Evolutionary conservation across 2,329 filamentous ascomycete species (phyloP).

Genomic region (Teratosphaeria nubilosa): DNA sequence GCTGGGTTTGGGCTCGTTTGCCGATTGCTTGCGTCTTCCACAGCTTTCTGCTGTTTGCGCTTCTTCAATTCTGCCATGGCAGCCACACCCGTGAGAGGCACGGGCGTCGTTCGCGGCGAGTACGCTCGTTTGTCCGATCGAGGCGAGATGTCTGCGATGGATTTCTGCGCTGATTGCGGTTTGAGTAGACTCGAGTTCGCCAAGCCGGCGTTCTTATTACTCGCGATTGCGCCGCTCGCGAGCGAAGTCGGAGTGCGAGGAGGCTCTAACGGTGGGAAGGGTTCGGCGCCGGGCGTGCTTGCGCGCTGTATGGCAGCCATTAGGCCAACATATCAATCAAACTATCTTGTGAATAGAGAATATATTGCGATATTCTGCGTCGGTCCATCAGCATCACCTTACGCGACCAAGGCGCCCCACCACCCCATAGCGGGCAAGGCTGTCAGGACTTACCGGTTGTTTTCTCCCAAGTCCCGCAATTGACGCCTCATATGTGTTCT

Average conservation of each 20-base stretch:
- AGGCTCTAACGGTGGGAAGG: conserved; percentile 29
- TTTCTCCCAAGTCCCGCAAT: background rate
- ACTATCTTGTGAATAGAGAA: background rate
- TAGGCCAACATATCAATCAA: conserved; percentile 14
- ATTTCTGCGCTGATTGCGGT: conserved; percentile 13
- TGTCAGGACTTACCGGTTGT: background rate
- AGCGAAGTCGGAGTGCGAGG: conserved; percentile 31
- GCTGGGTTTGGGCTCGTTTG: conserved; percentile 42
- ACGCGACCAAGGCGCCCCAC: background rate
- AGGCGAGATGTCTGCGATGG: conserved; percentile 25
- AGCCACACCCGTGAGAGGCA: conserved; percentile 35
- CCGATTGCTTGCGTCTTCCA: conserved; percentile 18
- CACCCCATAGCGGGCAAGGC: background rate
- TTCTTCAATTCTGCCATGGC: conserved; percentile 40
- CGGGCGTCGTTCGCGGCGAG: conserved; percentile 24
- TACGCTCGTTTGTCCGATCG: conserved; percentile 31
- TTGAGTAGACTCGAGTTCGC: conserved; percentile 17
- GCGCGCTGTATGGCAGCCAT: conserved; percentile 38
- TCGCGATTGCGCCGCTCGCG: conserved; percentile 17
- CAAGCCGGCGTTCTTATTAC: conserved; percentile 8
- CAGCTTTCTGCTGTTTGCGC: conserved; percentile 29
- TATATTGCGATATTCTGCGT: background rate
- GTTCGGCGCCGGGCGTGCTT: conserved; percentile 32
- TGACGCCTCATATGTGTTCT: background rate
- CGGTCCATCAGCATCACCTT: background rate